phyloP scores from a whole-genome alignment of 257 asterid genomes.

The Petrea volubilis region DNA sequence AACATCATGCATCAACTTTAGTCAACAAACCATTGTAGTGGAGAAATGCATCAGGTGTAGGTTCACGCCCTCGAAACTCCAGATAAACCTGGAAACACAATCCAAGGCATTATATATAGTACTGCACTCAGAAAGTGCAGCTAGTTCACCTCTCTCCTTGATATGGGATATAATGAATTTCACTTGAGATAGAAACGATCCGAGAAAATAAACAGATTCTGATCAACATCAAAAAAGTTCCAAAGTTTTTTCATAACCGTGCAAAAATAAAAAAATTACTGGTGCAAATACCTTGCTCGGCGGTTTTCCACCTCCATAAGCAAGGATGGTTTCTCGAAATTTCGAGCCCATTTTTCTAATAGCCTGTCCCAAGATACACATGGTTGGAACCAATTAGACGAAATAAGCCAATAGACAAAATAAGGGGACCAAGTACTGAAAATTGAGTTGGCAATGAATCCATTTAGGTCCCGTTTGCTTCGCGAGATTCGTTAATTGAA shows the following conservation, averaged over 20 bases:
- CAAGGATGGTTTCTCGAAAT: slow-evolving; percentile 54
- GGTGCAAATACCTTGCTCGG: slow-evolving; percentile 42
- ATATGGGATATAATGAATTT: background rate
- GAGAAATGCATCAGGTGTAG: slow-evolving; percentile 55
- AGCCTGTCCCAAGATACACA: slow-evolving; percentile 34
- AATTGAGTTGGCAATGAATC: background rate
- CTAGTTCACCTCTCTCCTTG: background rate
- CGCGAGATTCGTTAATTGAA: too few species aligned
- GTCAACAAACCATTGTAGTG: slow-evolving; percentile 49
- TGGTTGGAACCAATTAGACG: background rate
- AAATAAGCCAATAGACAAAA: too few species aligned
- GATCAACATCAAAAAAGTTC: background rate
- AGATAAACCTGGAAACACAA: slow-evolving; percentile 35
- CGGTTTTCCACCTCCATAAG: slow-evolving; percentile 59
- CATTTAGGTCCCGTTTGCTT: too few species aligned
- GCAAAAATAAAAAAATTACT: background rate
- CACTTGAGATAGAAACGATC: background rate
- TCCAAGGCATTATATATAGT: background rate
- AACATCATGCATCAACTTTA: slow-evolving; percentile 19
- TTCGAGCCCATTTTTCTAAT: slow-evolving; percentile 40
- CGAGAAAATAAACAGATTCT: background rate
- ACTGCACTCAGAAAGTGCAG: background rate
- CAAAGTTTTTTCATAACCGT: too few species aligned
- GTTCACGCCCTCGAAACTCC: slow-evolving; percentile 51
- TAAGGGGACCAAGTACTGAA: background rate